A percentile compares a stretch with the other conserved stretches of the same genome.
Evolutionary conservation across 1,284 basidiomycete species (phyloP).

Genomic region (Trametes pubescens): DNA sequence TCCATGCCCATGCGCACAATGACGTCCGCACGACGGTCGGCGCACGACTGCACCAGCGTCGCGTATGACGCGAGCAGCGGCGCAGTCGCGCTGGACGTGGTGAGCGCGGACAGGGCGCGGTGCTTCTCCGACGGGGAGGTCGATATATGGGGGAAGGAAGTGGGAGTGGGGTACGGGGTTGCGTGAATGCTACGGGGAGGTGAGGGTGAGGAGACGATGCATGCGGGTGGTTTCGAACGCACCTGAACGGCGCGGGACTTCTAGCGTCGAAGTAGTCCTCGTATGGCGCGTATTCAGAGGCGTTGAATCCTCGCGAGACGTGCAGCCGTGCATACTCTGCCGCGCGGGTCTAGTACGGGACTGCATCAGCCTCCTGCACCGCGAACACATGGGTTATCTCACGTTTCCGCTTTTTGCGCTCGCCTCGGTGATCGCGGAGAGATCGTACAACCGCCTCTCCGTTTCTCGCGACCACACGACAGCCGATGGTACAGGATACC

Average conservation of each 20-base stretch:
- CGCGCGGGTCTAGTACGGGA: not conserved
- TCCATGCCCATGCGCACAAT: slow-evolving; percentile 41
- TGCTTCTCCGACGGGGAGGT: slow-evolving; percentile 19
- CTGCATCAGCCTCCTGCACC: not conserved
- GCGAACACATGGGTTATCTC: not conserved
- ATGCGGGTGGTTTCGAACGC: not conserved
- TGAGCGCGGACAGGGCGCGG: slow-evolving; percentile 38
- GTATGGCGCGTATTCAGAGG: slow-evolving; percentile 46
- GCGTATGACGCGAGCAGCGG: slow-evolving; percentile 40
- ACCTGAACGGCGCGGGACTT: slow-evolving; percentile 34
- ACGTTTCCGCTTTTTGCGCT: slow-evolving; percentile 8
- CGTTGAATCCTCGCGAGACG: slow-evolving; percentile 64
- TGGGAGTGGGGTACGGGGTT: slow-evolving; percentile 39
- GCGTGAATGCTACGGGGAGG: slow-evolving; percentile 38
- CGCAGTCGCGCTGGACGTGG: slow-evolving; percentile 35
- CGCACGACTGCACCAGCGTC: slow-evolving; percentile 38
- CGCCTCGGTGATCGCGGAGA: slow-evolving; percentile 48
- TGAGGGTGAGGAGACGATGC: not conserved
- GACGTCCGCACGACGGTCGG: slow-evolving; percentile 41
- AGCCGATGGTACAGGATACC: slow-evolving; percentile 51
- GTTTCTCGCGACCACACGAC: slow-evolving; percentile 39
- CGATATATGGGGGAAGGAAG: slow-evolving; percentile 42
- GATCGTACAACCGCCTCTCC: slow-evolving; percentile 49
- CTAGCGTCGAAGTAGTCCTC: slow-evolving; percentile 44
- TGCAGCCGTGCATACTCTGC: slow-evolving; percentile 50